A percentile compares a stretch with the other conserved stretches of the same genome.
phyloP scores from a whole-genome alignment of 2,329 filamentous ascomycete genomes.

The Waltergamsia citrina region DNA sequence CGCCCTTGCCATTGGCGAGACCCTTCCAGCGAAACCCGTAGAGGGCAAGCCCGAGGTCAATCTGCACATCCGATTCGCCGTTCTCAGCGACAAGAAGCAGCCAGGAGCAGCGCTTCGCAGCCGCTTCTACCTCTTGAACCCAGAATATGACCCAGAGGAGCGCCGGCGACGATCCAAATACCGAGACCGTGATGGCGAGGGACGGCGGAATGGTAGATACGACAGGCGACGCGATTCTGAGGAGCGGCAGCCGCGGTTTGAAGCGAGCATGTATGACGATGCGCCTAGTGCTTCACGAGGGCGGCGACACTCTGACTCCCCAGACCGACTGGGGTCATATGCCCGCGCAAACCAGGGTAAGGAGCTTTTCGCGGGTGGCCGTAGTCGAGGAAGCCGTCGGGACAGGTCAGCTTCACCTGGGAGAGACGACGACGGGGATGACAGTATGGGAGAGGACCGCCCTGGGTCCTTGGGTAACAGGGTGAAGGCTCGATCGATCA shows the following conservation, averaged over 20 bases:
- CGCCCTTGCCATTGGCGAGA: slow-evolving; percentile 49
- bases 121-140: slow-evolving; percentile 86
- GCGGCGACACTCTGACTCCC: slow-evolving; percentile 13
- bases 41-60: slow-evolving; percentile 58
- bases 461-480: slow-evolving; percentile 23
- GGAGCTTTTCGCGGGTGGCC: slow-evolving; percentile 51
- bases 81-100: slow-evolving; percentile 70
- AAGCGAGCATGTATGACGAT: slow-evolving; percentile 79
- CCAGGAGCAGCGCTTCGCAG: slow-evolving; percentile 71
- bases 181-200: slow-evolving; percentile 42
- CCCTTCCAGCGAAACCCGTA: slow-evolving; percentile 60
- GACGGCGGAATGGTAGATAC: slow-evolving; percentile 18
- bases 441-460: slow-evolving; percentile 14
- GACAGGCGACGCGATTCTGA: slow-evolving; percentile 29
- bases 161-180: slow-evolving; percentile 53
- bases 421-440: slow-evolving; percentile 30
- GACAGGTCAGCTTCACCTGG: slow-evolving; percentile 44
- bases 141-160: slow-evolving; percentile 77
- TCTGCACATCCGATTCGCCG: slow-evolving; percentile 65
- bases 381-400: slow-evolving; percentile 11
- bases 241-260: slow-evolving; percentile 44
- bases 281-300: slow-evolving; percentile 22
- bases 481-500: slow-evolving; percentile 21
- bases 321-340: slow-evolving; percentile 17
- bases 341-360: slow-evolving; percentile 36